Evolutionary conservation across 73 alveolate species (phyloP).

Genomic region (Tetrahymena thermophila): DNA sequence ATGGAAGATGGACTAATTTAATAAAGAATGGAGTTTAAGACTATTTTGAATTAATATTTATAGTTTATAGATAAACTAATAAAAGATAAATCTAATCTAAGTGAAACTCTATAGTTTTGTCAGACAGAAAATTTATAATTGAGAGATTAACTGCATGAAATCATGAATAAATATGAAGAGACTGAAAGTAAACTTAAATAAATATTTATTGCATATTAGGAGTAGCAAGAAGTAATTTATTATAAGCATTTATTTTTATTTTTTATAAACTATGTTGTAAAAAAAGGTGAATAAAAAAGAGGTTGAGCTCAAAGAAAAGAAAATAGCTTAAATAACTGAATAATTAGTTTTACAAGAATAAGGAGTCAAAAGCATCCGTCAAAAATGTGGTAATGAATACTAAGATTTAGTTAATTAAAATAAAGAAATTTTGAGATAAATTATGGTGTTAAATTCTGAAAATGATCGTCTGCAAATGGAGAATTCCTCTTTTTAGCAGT

Average conservation of each 20-base stretch:
- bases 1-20: background rate
- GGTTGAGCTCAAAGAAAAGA: background rate
- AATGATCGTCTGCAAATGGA: background rate
- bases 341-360: background rate
- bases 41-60: background rate
- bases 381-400: background rate
- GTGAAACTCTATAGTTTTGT: background rate
- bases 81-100: background rate
- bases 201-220: background rate
- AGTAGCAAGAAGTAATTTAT: background rate
- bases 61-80: background rate
- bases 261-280: background rate
- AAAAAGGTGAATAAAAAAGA: background rate
- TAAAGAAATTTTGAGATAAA: background rate
- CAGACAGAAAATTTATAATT: background rate
- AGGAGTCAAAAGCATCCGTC: background rate
- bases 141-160: background rate
- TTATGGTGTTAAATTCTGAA: background rate
- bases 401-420: background rate
- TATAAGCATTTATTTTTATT: background rate
- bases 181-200: background rate
- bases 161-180: background rate
- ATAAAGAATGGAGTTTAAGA: background rate
- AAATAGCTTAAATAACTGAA: background rate
- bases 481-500: background rate